Evolutionary conservation across 345 rosid genomes (phyloP), one percentile per base, ranked within the genome.

Genomic region (Gossypioides kirkii): DNA sequence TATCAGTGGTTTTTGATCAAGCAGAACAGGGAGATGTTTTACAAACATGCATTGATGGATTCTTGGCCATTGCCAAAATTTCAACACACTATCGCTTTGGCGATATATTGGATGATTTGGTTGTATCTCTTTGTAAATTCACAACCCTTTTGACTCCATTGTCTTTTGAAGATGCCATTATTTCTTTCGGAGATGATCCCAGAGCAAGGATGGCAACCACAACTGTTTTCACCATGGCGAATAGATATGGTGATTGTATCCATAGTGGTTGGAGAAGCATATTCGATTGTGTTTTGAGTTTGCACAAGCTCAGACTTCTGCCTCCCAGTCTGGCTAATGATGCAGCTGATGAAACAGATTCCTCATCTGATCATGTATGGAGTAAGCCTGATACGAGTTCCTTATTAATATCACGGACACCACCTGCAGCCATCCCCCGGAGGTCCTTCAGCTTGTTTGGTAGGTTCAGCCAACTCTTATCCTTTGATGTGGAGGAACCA

Each of bases 1-100:
- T 90, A 61, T 86, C 93, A 13, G 96, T 88, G 72, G 86, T 90
- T 74, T 90, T 88, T 81, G 88, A 86, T 77, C 96, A 87, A 73
- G 86, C 84, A 78, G 96, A 88, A 76, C 87, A 82, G 49, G 93
- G 83, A 81, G 90, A 88, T 68, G 82, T 87, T 71, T 78, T 83
- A 42, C 87, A 80, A 70, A 82, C 86, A 73, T 90, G 96, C 60
- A 59, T 81, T 22, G 93, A 87, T 77, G 96, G 93, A 70, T 86
- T 87, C 79, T 72, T 90, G 79, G 87, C 91, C 17, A 74, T 90
- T 73, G 93, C 93, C 66, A 90, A 86, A 81, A 76, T 90, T 73
- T 82, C 93, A 54, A 84, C 90, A 8, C 86, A 73, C 72, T 80
- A 83, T 81, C 82, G 83, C 82, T 79, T 87, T 73, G 86, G 78